Conservation (phyloP, 805 yeast species). For the Wickerhamomyces bisporus region DNA sequence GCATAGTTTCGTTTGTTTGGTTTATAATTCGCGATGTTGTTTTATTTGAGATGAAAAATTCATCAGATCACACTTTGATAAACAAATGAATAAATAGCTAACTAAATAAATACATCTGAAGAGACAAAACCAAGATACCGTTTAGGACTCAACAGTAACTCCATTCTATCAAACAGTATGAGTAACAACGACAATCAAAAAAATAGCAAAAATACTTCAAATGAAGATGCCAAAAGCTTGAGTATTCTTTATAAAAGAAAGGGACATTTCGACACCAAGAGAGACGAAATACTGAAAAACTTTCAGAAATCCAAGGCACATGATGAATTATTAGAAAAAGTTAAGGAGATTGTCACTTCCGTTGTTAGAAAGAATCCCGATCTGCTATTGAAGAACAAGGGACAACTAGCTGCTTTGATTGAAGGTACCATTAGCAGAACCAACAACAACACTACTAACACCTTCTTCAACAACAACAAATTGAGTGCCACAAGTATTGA, state of each 20-base stretch:
- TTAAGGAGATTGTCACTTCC: constrained; percentile 10
- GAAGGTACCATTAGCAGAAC: constrained; percentile 16
- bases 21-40: too few species aligned
- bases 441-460: background rate
- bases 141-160: too few species aligned
- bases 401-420: constrained; percentile 20
- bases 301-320: constrained; percentile 16
- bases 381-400: constrained; percentile 18
- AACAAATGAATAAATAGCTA: too few species aligned
- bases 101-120: too few species aligned
- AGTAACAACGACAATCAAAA: too few species aligned
- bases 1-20: too few species aligned
- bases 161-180: too few species aligned
- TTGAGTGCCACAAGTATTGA: constrained; percentile 1
- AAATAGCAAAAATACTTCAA: too few species aligned
- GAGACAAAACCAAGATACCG: too few species aligned
- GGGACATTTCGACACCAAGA: constrained; percentile 17
- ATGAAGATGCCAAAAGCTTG: constrained; percentile 7
- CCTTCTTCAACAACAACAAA: background rate
- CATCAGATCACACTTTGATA: too few species aligned
- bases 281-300: constrained; percentile 11
- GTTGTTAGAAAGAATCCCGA: constrained; percentile 19
- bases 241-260: constrained; percentile 15
- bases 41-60: too few species aligned
- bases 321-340: constrained; percentile 9